Evolutionary conservation across 108 stramenopile genomes (phyloP), one percentile per base, ranked within the genome.

Genomic region (Stephanodiscus triporus): DNA sequence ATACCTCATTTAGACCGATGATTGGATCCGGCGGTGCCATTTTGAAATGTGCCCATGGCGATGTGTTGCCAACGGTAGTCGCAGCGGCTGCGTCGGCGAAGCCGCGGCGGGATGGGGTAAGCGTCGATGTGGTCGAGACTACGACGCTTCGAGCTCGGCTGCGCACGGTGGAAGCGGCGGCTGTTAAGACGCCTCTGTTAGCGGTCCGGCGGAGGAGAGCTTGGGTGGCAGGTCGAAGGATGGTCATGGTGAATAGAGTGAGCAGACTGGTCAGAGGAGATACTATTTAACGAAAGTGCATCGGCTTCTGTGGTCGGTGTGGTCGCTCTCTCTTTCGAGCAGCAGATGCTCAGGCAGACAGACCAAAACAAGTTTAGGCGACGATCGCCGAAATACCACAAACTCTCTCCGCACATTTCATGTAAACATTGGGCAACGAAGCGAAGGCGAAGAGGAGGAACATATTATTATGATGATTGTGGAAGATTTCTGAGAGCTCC

Each of bases 11-110:
- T 49, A 99, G 85, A n/a, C 99, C 99, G 43, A 99, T 91, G 61
- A 99, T 99, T 10, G 98, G 94, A 81, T 99, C 99, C 2, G 94
- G 85, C 4, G 99, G 97, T 11, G 96, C 99, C 95, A 97, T 91
- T 11, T 95, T 95, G 66, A 96, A 95, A 32, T 86, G 34, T 8
- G 82, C 60, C 91, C 91, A 95, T 20, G 86, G 91, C 68, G 90
- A 91, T 8, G 77, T 34, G 42, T 72, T 49, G 34, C 57, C 70
- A 2, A 27, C 51, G 0, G 16, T 48, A 45, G 8, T 47, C 36
- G 49, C 27, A 24, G 37, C 63, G 27, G 64, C 69, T 19, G 65
- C 42, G 61, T 64, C 54, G 40, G 70, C 70, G 42, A 78, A 78
- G 36, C 73, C 63, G 20, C 73, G 73, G 32, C 27, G n/a, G 29